Conservation (phyloP, 192 early-diverging fungal genomes). For the Phlyctochytrium planicorne region DNA sequence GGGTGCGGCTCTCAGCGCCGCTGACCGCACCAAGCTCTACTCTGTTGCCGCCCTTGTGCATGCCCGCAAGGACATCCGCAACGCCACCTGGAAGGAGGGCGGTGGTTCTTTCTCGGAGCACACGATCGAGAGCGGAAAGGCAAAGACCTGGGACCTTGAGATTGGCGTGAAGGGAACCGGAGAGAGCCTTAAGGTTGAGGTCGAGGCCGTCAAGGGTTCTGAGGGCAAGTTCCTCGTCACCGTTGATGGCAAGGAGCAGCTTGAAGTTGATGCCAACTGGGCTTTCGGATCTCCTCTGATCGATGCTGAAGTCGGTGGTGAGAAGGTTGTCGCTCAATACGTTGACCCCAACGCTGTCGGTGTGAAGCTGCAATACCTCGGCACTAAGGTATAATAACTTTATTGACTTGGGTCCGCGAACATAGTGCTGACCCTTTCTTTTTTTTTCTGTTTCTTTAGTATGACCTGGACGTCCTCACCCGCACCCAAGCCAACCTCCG, state of each 20-base stretch:
- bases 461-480: constrained; percentile 67
- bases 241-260: constrained; percentile 25
- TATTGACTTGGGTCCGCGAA: neutral
- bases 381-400: constrained; percentile 56
- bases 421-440: neutral
- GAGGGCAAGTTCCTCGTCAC: constrained; percentile 15
- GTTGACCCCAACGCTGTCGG: constrained; percentile 72
- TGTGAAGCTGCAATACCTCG: constrained; percentile 76
- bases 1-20: constrained; percentile 60
- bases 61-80: constrained; percentile 63
- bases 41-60: constrained; percentile 65
- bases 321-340: constrained; percentile 62
- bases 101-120: constrained; percentile 24
- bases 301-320: constrained; percentile 39
- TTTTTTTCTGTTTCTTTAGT: constrained; percentile 31
- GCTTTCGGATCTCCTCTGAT: constrained; percentile 72
- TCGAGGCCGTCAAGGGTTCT: constrained; percentile 1
- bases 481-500: constrained; percentile 62
- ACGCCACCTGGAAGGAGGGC: constrained; percentile 54
- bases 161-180: constrained; percentile 18
- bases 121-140: neutral
- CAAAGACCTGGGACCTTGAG: constrained; percentile 22
- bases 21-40: constrained; percentile 60
- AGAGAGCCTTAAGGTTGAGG: constrained; percentile 8
- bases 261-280: constrained; percentile 61